Percentiles rank a stretch among this genome's conserved stretches.
Evolutionary conservation across 176 grass and related monocot species (phyloP).

Genomic region (Lolium multiflorum): DNA sequence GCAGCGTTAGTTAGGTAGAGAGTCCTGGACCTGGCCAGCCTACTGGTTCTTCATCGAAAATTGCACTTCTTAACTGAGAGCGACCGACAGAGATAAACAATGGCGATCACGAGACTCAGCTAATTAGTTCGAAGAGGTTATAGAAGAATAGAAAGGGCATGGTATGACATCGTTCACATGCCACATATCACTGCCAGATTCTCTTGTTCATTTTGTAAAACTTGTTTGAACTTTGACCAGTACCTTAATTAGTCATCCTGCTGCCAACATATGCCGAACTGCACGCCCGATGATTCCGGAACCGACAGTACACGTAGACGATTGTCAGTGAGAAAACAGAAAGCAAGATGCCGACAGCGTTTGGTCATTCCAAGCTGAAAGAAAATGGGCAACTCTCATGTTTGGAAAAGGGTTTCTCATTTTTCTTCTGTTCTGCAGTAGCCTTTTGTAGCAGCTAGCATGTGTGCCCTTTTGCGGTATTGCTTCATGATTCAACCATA

Average conservation of each 20-base stretch:
- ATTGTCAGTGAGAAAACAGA: not conserved
- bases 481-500: slow-evolving; percentile 29
- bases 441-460: not conserved
- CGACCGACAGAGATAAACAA: slow-evolving; percentile 15
- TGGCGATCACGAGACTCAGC: not conserved
- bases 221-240: slow-evolving; percentile 5
- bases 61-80: not conserved
- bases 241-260: not conserved
- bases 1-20: slow-evolving; percentile 30
- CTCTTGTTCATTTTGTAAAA: not conserved
- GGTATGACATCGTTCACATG: not conserved
- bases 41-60: slow-evolving; percentile 8
- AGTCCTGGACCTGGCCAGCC: not conserved
- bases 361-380: not conserved
- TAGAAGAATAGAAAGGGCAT: not conserved
- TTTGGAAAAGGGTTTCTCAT: not conserved
- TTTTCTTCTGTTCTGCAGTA: not conserved
- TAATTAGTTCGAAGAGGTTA: not conserved
- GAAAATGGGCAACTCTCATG: not conserved
- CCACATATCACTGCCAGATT: not conserved
- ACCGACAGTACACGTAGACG: slow-evolving; percentile 1
- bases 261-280: slow-evolving; percentile 30
- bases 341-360: not conserved
- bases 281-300: slow-evolving; percentile 8
- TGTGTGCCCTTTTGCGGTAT: slow-evolving; percentile 21